phyloP scores from a whole-genome alignment of 2,329 filamentous ascomycete species.

The Fusarium hainanense region DNA sequence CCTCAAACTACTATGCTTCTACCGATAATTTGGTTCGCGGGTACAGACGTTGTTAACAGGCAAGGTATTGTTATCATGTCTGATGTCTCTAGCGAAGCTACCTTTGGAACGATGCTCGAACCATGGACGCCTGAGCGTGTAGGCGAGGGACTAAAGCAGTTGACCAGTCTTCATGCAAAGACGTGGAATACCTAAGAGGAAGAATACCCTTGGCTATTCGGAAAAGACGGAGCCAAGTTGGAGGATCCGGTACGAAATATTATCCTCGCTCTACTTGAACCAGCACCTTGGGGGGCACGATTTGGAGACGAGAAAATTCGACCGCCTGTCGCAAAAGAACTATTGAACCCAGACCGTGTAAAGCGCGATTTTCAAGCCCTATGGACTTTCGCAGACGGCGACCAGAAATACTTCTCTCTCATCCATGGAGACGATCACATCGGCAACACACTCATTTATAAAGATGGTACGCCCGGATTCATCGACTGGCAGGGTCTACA shows the following conservation, averaged over 20 bases:
- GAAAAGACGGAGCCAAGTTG: not conserved
- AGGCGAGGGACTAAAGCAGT: not conserved
- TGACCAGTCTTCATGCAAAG: not conserved
- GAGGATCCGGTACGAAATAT: constrained; percentile 7
- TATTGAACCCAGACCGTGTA: not conserved
- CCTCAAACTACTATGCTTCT: not conserved
- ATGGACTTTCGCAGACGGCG: not conserved
- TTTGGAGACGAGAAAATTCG: not conserved
- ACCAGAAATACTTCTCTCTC: not conserved
- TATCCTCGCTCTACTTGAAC: not conserved
- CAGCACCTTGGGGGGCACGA: not conserved
- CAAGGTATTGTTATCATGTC: constrained; percentile 6
- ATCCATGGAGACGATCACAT: constrained; percentile 9
- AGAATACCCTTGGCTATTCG: not conserved
- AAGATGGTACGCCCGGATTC: not conserved
- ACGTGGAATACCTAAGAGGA: not conserved
- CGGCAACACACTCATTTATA: not conserved
- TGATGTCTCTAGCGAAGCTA: not conserved
- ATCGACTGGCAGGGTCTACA: constrained; percentile 5
- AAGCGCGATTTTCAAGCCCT: not conserved
- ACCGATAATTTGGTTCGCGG: not conserved
- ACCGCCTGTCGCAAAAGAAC: not conserved
- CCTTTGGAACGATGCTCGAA: not conserved
- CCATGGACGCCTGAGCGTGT: not conserved
- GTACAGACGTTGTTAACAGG: not conserved